phyloP scores from a whole-genome alignment of 2,329 filamentous ascomycete species.

The Pseudogymnoascus sp. region DNA sequence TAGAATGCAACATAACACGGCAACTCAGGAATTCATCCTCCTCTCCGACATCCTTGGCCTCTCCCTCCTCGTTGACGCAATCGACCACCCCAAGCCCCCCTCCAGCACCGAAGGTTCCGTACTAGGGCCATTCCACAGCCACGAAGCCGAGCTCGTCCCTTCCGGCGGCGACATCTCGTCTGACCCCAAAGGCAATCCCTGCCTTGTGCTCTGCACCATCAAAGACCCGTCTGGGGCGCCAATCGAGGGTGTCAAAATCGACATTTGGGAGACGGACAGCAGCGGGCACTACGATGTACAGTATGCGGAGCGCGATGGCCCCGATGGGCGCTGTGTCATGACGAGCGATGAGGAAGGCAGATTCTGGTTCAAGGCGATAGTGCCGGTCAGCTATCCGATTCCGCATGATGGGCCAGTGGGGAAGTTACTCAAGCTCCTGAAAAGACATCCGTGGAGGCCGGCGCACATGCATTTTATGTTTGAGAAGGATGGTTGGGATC shows the following conservation, averaged over 20 bases:
- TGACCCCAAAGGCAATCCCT: conserved; percentile 59
- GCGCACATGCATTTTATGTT: conserved; percentile 88
- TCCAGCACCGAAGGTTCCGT: conserved; percentile 68
- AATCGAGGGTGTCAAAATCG: conserved; percentile 58
- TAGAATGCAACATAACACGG: not conserved
- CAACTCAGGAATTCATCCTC: conserved; percentile 63
- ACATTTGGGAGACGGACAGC: conserved; percentile 80
- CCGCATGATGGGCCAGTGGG: conserved; percentile 79
- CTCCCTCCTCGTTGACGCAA: conserved; percentile 63
- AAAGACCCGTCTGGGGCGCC: conserved; percentile 56
- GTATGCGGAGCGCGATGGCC: conserved; percentile 52
- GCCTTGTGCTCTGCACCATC: conserved; percentile 66
- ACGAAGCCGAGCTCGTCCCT: conserved; percentile 54
- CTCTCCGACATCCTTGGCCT: conserved; percentile 44
- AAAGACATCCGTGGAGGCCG: conserved; percentile 70
- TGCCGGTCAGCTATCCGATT: conserved; percentile 78
- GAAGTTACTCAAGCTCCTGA: conserved; percentile 53
- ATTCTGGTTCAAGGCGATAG: conserved; percentile 81
- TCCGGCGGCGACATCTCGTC: conserved; percentile 57
- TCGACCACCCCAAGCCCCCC: conserved; percentile 72
- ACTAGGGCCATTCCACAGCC: conserved; percentile 74
- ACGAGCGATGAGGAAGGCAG: conserved; percentile 59
- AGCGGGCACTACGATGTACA: conserved; percentile 79
- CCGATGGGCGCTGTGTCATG: conserved; percentile 67
- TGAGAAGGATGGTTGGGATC: conserved; percentile 68